Evolutionary conservation across 1,284 basidiomycete species (phyloP), one percentile per base, ranked within the genome.

Genomic region (Thecaphora thlaspeos): DNA sequence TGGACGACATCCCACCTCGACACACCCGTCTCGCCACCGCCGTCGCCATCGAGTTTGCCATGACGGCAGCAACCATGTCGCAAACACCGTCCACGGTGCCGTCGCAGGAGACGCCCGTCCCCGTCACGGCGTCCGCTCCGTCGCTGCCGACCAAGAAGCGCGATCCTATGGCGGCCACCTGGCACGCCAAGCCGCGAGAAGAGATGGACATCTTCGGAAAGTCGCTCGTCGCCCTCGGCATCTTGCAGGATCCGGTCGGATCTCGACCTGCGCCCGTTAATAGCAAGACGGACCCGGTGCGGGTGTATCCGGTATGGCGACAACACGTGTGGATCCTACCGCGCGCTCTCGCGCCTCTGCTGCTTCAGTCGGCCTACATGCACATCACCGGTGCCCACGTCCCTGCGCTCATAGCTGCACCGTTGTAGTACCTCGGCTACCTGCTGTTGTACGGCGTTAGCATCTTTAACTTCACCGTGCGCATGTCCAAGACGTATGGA

Each of bases 401-500:
- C 0, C 68, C 64, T 2, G 46, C 55, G 2, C 30, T 23, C 11
- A 15, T 50, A 0, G 56, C 68, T 1, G 61, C 56, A 2, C 4
- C 47, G 4, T 21, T 48, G 2, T 61, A 61, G 28, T 23, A 57
- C 18, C 49, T 48, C 1, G n/a, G n/a, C n/a, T 59, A 55, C 38
- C 63, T 67, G 30, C 28, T 61, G 30, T 44, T 32, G 40, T 61
- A 23, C 9, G 58, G 58, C 0, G 15, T 30, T 1, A 21, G 41
- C 1, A 21, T 61, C 9, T 61, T 61, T 21, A 5, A 12, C 5
- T 55, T 51, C 51, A 51, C 47, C 43, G 52, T 61, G 15, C 4
- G 23, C 4, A 56, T 74, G 48, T 44, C 57, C 14, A 32, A 36
- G 1, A 55, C 46, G 34, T 70, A 68, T n/a, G 74, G 74, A 3